Evolutionary conservation across 495 filamentous ascomycete genomes (phyloP), one percentile per base, ranked within the genome.

Genomic region (Tuber brumale): DNA sequence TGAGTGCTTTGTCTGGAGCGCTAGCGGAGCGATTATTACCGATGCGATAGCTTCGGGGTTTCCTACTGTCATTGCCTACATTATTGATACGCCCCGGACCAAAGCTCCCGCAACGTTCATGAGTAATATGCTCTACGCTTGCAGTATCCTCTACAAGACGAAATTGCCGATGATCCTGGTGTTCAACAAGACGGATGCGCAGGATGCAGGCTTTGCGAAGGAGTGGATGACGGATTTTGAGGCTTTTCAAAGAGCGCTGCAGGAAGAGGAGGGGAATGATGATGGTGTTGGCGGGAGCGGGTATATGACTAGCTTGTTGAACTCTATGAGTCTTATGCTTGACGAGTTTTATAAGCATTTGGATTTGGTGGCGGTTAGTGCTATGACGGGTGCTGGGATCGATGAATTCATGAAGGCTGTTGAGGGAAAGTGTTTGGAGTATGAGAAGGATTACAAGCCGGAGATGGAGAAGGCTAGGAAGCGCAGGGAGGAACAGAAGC

Each of bases 151-250:
- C 1, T 99, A 99, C 88, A 98, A 98, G 86, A 98, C 94, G 12
- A 96, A 95, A 82, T 87, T 99, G 10, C 95, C 95, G 4, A 98
- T 99, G 95, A 95, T 99, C 37, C 84, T 99, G 23, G 95, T 98
- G 5, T 97, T 98, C 86, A 99, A 99, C 85, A 99, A 99, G 86
- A 97, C 94, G 0, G 95, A 99, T 83, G 92, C 95, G 9, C 91
- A 95, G 82, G 92, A 95, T 81, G 93, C 94, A 4, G 88, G 87
- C 35, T 97, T 97, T 80, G 95, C 93, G 14, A 96, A 97, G 86
- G 94, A 98, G 83, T 99, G 95, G 95, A 99, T 99, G 95, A 97
- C 94, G 27, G 94, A 99, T 83, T 98, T 96, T 81, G 95, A 98
- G 77, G 90, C 92, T 21, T 99, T 99, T 85, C 96, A 98, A 84